Evolutionary conservation across 2,329 filamentous ascomycete genomes (phyloP).

Genomic region (Epichloe sp.): DNA sequence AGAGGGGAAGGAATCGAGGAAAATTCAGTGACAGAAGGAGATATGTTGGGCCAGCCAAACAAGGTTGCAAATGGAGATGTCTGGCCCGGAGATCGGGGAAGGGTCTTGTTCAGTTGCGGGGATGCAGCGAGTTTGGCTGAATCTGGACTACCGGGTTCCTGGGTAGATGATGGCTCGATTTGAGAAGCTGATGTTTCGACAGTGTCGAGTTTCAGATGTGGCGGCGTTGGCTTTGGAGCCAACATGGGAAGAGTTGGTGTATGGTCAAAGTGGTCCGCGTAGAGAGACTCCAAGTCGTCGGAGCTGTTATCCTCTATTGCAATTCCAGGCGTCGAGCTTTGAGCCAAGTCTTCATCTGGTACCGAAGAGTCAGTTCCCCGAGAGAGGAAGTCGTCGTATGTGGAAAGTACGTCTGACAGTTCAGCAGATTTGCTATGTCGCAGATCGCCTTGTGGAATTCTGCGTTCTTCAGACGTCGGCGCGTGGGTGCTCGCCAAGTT

Average conservation of each 20-base stretch:
- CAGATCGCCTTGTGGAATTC: conserved; percentile 28
- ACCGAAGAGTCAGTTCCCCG: conserved; percentile 17
- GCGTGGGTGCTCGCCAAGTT: conserved; percentile 12
- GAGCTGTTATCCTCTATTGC: conserved; percentile 16
- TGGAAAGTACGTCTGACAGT: conserved; percentile 27
- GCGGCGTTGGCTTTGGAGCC: conserved; percentile 36
- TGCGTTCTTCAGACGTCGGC: conserved; percentile 18
- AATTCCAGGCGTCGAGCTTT: conserved; percentile 15
- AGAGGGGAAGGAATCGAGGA: conserved; percentile 42
- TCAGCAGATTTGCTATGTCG: conserved; percentile 28
- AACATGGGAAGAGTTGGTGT: conserved; percentile 34
- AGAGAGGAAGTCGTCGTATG: conserved; percentile 30
- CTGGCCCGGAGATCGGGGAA: conserved; percentile 39
- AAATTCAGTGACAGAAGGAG: conserved; percentile 35
- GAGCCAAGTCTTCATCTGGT: conserved; percentile 11
- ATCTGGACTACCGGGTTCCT: conserved; percentile 14
- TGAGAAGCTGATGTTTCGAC: conserved; percentile 20
- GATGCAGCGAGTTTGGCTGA: conserved; percentile 14
- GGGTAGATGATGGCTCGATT: conserved; percentile 14
- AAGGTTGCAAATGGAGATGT: conserved; percentile 36
- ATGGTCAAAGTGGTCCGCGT: conserved; percentile 25
- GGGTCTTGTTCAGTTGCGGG: conserved; percentile 38
- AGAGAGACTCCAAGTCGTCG: conserved; percentile 12
- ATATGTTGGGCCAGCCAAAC: conserved; percentile 38
- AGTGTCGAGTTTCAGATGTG: conserved; percentile 37